Evolutionary conservation across 129 eudicot species (phyloP), one percentile per base, ranked within the genome.

Genomic region (carrot (Daucus carota)): DNA sequence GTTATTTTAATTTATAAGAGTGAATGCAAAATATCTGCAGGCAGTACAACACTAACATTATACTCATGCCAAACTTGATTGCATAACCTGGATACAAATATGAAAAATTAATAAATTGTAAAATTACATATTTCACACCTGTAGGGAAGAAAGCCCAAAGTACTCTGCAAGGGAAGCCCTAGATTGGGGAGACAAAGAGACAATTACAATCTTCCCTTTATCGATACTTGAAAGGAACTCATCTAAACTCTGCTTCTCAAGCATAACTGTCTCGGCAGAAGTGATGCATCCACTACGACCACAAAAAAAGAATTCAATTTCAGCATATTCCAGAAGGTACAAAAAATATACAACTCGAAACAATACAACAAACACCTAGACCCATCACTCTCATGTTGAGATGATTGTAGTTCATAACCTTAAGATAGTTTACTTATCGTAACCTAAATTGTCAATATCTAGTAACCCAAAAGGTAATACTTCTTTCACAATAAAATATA

Each of bases 241-340:
- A 78, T 91, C 99, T 80, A 86, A 83, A 82, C 97, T 89, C 77
- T 91, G 99, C 84, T 95, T 95, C 85, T 95, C 97, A 65, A 95
- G 96, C 99, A 89, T 91, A 72, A 91, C 92, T 0, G 97, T 95
- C 87, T 95, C 99, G 34, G 97, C 99, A 80, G 97, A 95, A 47
- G 97, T 95, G 42, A 95, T 88, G 83, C 99, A 95, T 42, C 97
- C 99, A 82, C 99, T 95, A 85, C 16, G 65, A 69, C 76, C 80
- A 81, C 76, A 78, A 29, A 20, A 4, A 43, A 71, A 15, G 26
- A 69, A 75, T 81, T 43, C 43, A 38, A 79, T 38, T 29, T 73
- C 24, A 24, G 60, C 76, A 42, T 9, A 43, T 54, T 46, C 16
- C 13, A 38, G 32, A 42, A 41, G 18, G 31, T 36, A 22, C 8